Evolutionary conservation across 305 asterid genomes (phyloP), one percentile per base, ranked within the genome.

Genomic region (Solanum hybrid): DNA sequence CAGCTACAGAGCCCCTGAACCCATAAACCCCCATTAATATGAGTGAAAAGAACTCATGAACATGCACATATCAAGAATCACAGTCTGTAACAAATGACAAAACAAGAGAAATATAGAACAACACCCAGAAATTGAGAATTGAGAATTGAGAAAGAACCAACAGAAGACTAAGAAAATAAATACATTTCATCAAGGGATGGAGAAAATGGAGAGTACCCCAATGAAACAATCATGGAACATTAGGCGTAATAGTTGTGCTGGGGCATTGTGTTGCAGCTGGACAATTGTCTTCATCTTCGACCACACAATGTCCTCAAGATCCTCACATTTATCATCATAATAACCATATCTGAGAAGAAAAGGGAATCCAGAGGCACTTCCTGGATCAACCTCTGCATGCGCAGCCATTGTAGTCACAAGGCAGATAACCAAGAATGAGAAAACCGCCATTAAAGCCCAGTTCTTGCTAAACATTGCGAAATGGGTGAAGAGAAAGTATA

Each of bases 211-310:
- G 24, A 37, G 4, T 27, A 91, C 91, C 91, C 79, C 90, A 27
- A 91, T 91, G 87, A 91, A 89, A 85, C 91, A 91, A 73, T 91
- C 92, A 35, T 89, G 92, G 31, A 91, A 89, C 17, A 87, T 22
- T 10, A 91, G 89, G 32, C 92, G 91, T 1, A 89, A 79, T 5
- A 91, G 90, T 75, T 91, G 91, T 8, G 90, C 85, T 1, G 90
- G 37, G 34, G 89, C 86, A 26, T 80, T 81, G 32, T 76, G 20
- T 1, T 87, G 38, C 16, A 36, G 38, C 8, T 86, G 11, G n/a
- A 89, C 85, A 10, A 73, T 40, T 6, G 27, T 80, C 34, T 69
- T 64, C 88, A 66, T n/a, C 6, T 7, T 32, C 0, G 13, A 27
- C 46, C 80, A 31, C 78, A 88, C 82, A 27, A 66, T 80, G 20